Base-by-base conservation (phyloP, 306 rosid genomes). In the Geum urbanum region DNA sequence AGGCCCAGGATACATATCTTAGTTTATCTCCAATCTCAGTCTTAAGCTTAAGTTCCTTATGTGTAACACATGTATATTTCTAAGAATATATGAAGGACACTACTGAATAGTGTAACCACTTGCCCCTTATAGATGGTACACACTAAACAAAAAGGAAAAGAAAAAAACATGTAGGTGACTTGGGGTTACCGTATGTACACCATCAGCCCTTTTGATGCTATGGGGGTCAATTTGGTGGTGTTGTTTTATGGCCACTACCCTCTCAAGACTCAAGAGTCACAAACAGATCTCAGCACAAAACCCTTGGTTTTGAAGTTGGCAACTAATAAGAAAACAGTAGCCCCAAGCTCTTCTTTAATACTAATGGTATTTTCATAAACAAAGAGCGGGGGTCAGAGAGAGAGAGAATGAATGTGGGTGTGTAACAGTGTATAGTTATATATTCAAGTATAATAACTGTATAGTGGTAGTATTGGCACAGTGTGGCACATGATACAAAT, bases 401-500 rank as follows among this genome's bases (percentile, higher is more conserved):
- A 67, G 72, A 40, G 51, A 64, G n/a, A 32, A 2, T 32, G 37
- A 12, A 4, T 69, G 52, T 16, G 37, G 5, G 41, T 59, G n/a
- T 32, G 37, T 32, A 32, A 32, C 37, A 2, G 37, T 32, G 3
- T 32, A 32, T 32, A 32, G 3, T 32, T 32, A 32, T 32, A 1
- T 32, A 32, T 32, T 27, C 32, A 2, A 32, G 37, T 2, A 32
- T 32, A 32, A 32, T 32, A 32, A 32, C 37, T 32, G 37, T 32
- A 32, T 3, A 43, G 69, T n/a, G 27, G 19, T 19, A 32, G 48
- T 6, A 12, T 22, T 18, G 48, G 71, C 41, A 40, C n/a, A 71
- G 50, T 19, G 37, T 32, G 79, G 79, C 74, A 81, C 64, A 73
- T 9, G 62, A 19, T 65, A 62, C 65, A 71, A 72, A 74, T 7